phyloP scores from a whole-genome alignment of 306 rosid species.

The Sophora flavescens region DNA sequence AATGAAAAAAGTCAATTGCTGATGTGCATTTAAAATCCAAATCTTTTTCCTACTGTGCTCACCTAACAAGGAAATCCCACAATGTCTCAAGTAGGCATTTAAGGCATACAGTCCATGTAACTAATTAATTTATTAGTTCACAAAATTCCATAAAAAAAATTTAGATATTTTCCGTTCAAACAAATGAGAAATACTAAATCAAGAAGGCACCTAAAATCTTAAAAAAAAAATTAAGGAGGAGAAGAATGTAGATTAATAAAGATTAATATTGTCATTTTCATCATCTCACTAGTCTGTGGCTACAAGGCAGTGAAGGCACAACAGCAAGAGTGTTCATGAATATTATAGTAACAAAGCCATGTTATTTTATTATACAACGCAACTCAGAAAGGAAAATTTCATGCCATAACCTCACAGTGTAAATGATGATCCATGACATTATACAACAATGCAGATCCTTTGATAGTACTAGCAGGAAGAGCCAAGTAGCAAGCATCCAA shows the following conservation, averaged over 20 bases:
- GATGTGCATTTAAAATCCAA: constrained; percentile 26
- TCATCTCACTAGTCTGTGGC: constrained; percentile 39
- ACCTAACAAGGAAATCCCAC: constrained; percentile 30
- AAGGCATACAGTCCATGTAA: constrained; percentile 40
- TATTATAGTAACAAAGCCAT: constrained; percentile 25
- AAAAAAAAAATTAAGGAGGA: background rate
- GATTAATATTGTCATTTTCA: constrained; percentile 3
- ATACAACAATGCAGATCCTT: constrained; percentile 87
- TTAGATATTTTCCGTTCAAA: background rate
- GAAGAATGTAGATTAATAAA: background rate
- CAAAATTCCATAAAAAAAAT: constrained; percentile 18
- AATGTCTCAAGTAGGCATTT: constrained; percentile 30
- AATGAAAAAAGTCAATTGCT: constrained; percentile 24
- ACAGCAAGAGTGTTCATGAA: constrained; percentile 26
- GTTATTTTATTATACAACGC: constrained; percentile 20
- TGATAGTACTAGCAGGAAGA: constrained; percentile 86
- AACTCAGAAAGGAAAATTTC: constrained; percentile 36
- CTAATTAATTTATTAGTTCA: background rate
- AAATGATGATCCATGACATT: constrained; percentile 82
- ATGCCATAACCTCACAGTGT: constrained; percentile 88
- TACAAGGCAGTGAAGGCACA: constrained; percentile 23
- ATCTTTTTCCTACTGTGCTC: background rate
- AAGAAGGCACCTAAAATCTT: background rate
- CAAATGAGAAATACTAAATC: constrained; percentile 18
- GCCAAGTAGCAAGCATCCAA: constrained; percentile 89